These are phyloP conservation scores for Mortierella antarctica DNA, from an alignment of 192 early-diverging fungal genomes.

Conservation along the genomic window DNA sequence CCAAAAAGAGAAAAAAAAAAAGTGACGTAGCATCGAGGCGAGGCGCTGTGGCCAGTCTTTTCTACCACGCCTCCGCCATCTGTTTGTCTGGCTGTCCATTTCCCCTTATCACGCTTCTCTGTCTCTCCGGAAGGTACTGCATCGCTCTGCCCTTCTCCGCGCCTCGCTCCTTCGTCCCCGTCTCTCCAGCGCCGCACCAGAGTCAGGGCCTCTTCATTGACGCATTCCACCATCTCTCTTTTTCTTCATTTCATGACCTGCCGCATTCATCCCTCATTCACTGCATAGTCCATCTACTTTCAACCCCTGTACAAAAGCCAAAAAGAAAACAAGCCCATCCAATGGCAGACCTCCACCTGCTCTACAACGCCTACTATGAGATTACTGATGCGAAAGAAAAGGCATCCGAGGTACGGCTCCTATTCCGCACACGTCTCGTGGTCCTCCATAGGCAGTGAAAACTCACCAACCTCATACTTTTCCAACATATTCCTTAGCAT, in stretches of 20 bases:
- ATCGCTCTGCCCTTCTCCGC: background rate
- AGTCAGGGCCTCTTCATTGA: background rate
- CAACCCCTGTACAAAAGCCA: background rate
- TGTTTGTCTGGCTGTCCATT: background rate
- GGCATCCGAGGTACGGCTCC: constrained; percentile 26
- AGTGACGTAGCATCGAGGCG: background rate
- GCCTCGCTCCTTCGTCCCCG: background rate
- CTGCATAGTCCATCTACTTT: background rate
- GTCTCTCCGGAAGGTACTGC: too few species aligned
- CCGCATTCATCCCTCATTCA: background rate
- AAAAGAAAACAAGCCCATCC: background rate
- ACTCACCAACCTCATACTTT: background rate
- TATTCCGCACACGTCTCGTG: too few species aligned
- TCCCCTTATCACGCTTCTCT: too few species aligned
- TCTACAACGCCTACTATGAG: constrained; percentile 53
- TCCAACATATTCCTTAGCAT: constrained; percentile 21
- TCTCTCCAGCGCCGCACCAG: background rate
- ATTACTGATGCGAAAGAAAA: constrained; percentile 46
- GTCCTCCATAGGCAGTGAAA: background rate
- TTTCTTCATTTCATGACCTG: background rate
- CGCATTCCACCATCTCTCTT: background rate
- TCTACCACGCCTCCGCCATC: too few species aligned
- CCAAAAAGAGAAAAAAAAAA: constrained; percentile 9
- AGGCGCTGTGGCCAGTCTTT: too few species aligned
- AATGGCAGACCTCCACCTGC: constrained; percentile 40